Evolutionary conservation across 1,139 yeast genomes (phyloP).

Genomic region (Zhuliangozyma blackwelliae): DNA sequence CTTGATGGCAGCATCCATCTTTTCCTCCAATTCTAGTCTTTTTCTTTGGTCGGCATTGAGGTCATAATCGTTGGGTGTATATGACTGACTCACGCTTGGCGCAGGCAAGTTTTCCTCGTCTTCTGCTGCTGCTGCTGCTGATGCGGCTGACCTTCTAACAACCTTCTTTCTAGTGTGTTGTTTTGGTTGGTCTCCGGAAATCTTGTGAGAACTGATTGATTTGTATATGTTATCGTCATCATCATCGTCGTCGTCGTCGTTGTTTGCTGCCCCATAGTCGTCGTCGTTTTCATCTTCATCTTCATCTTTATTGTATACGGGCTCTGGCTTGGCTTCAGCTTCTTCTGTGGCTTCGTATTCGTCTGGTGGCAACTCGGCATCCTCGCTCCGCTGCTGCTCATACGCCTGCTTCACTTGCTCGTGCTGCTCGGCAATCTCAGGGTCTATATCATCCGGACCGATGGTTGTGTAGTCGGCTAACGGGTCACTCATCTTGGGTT

Average conservation of each 20-base stretch:
- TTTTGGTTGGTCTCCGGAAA: conserved; percentile 11
- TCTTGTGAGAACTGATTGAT: conserved; percentile 28
- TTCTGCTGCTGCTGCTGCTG: too few species aligned
- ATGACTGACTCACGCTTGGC: too few species aligned
- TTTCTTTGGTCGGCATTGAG: conserved; percentile 47
- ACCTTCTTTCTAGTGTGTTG: conserved; percentile 38
- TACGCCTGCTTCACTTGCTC: not conserved
- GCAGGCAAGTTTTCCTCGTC: conserved; percentile 6
- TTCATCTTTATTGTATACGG: conserved; percentile 2
- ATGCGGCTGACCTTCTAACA: conserved; percentile 31
- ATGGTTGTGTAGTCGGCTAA: conserved; percentile 11
- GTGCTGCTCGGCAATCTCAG: conserved; percentile 1
- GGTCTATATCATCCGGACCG: conserved; percentile 10
- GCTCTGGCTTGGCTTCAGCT: conserved; percentile 6
- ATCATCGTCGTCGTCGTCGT: conserved; percentile 18
- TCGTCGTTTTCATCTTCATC: conserved; percentile 9
- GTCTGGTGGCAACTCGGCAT: conserved; percentile 9
- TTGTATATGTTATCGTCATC: conserved; percentile 29
- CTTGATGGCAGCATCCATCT: conserved; percentile 72
- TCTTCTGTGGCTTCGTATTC: conserved; percentile 8
- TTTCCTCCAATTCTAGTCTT: conserved; percentile 76
- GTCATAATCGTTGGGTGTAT: conserved; percentile 25
- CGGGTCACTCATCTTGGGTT: conserved; percentile 10
- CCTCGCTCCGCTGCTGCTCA: conserved; percentile 2
- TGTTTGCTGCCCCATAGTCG: conserved; percentile 8